Conservation (phyloP, 2,329 filamentous ascomycete genomes). For the Lachnellula subtilissima region DNA sequence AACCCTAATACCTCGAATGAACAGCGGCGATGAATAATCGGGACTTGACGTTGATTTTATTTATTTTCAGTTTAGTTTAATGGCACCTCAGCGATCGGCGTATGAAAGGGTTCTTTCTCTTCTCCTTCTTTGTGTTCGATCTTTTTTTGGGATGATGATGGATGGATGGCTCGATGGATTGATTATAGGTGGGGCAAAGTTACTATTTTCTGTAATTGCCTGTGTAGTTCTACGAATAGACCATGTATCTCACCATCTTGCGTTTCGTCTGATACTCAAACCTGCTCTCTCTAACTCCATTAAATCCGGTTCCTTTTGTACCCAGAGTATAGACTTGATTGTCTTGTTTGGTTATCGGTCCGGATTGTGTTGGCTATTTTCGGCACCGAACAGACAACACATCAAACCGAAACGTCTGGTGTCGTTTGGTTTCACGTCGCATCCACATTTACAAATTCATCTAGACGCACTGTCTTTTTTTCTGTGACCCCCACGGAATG, state of each 20-base stretch:
- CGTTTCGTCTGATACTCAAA: neutral
- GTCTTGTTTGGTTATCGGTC: too few species aligned
- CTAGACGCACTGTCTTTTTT: too few species aligned
- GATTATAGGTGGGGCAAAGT: slow-evolving; percentile 6
- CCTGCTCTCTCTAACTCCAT: too few species aligned
- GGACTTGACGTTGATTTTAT: slow-evolving; percentile 11
- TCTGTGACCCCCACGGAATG: too few species aligned
- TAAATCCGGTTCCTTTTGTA: neutral
- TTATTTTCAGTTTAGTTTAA: neutral
- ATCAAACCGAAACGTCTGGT: neutral
- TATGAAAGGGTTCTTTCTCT: slow-evolving; percentile 10
- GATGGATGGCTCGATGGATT: neutral
- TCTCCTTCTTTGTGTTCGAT: slow-evolving; percentile 1
- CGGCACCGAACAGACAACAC: too few species aligned
- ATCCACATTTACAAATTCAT: neutral
- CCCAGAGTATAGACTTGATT: too few species aligned
- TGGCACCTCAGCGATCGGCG: slow-evolving; percentile 24
- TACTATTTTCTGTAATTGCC: slow-evolving; percentile 26
- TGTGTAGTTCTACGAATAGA: slow-evolving; percentile 29
- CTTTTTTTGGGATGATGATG: slow-evolving; percentile 13
- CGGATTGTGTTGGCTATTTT: too few species aligned
- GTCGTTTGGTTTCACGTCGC: neutral
- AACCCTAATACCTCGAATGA: neutral
- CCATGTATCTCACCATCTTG: slow-evolving; percentile 14
- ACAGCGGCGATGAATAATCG: slow-evolving; percentile 13